These are phyloP conservation scores for Hypsizygus ulmarius DNA, from an alignment of 1,284 basidiomycete genomes.

Conservation along the genomic window DNA sequence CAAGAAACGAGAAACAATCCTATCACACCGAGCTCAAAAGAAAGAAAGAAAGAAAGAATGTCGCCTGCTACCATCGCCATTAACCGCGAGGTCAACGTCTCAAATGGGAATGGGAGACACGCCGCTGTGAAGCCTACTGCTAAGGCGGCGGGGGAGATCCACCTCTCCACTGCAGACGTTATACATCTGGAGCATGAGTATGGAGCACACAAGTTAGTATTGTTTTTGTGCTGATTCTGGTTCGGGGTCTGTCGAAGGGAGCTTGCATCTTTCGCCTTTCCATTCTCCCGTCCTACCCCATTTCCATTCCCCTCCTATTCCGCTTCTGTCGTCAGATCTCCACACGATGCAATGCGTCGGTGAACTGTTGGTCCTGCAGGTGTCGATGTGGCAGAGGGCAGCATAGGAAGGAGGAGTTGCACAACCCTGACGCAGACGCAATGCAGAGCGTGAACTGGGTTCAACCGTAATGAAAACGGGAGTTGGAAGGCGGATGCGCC, in stretches of 20 bases:
- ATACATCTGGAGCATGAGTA: constrained; percentile 83
- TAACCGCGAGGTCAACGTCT: constrained; percentile 6
- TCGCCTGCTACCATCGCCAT: constrained; percentile 20
- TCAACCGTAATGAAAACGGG: no score
- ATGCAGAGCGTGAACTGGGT: no score
- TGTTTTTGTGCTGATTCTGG: constrained; percentile 10
- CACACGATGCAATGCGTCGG: no score
- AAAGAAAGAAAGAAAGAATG: constrained; percentile 12
- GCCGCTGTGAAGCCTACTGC: constrained; percentile 12
- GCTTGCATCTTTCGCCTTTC: no score
- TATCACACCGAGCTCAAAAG: constrained; percentile 1
- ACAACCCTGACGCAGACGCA: no score
- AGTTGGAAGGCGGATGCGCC: background rate
- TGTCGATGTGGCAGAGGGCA: no score
- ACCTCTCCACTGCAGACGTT: constrained; percentile 59
- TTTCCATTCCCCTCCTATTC: background rate
- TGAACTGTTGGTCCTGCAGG: no score
- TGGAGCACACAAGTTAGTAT: constrained; percentile 85
- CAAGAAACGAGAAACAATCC: background rate
- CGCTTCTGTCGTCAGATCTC: no score
- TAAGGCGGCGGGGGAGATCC: constrained; percentile 12
- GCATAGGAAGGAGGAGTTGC: no score
- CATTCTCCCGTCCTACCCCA: no score
- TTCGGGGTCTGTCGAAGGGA: constrained; percentile 13
- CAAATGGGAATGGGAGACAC: constrained; percentile 9